phyloP scores from a whole-genome alignment of 225 moss, liverwort and hornwort species.

The Asterella californica region DNA sequence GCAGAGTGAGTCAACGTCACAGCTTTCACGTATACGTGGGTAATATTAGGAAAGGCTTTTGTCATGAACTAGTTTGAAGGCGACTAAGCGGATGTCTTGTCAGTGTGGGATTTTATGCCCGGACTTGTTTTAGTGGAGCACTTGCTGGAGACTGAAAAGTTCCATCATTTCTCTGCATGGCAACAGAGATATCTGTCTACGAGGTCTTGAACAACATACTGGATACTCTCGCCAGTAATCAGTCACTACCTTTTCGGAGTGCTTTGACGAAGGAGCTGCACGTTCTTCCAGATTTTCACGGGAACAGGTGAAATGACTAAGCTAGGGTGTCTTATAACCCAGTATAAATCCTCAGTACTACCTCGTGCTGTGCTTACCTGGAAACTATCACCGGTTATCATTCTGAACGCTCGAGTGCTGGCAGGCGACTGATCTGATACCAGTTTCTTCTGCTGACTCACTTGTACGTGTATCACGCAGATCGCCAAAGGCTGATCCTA shows the following conservation, averaged over 20 bases:
- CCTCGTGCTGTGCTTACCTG: neutral
- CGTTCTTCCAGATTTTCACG: slow-evolving; percentile 91
- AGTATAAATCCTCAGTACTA: neutral
- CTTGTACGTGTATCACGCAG: slow-evolving; percentile 26
- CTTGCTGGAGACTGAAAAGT: neutral
- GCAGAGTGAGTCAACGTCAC: slow-evolving; percentile 53
- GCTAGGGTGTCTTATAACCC: neutral
- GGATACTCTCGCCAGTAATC: slow-evolving; percentile 53
- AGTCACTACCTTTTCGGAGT: slow-evolving; percentile 58
- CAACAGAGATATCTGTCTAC: slow-evolving; percentile 80
- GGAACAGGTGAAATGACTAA: slow-evolving; percentile 64
- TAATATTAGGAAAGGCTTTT: too few relatives aligned
- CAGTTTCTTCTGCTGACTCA: neutral
- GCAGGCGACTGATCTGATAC: neutral
- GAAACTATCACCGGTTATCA: neutral
- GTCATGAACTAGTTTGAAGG: too few relatives aligned
- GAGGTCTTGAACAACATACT: slow-evolving; percentile 77
- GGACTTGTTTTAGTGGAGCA: neutral
- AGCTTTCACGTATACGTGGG: neutral
- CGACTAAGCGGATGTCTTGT: neutral
- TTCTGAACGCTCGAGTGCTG: slow-evolving; percentile 15
- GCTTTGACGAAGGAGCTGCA: slow-evolving; percentile 89
- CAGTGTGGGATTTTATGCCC: neutral
- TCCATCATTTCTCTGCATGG: neutral
- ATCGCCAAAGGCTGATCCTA: slow-evolving; percentile 86